Base-by-base conservation (phyloP, 2,329 filamentous ascomycete genomes). In the Aspergillus niger region DNA sequence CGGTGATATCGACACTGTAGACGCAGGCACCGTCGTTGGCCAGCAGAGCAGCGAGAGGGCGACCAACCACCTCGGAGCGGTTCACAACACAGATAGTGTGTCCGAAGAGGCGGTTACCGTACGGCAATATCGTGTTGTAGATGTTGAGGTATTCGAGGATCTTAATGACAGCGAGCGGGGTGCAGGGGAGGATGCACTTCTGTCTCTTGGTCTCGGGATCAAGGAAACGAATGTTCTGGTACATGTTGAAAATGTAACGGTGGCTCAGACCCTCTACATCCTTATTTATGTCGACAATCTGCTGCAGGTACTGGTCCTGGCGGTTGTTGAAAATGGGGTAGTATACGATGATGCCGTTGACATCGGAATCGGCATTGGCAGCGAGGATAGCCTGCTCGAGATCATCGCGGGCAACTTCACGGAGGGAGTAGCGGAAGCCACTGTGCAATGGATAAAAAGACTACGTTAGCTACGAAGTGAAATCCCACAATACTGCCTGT, bases 171-270 rank as follows among this genome's bases (percentile, higher is more conserved):
- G 95, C 95, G 24, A 99, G 85, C 15, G 95, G 95, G 2, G 95
- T 99, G 83, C 95, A 99, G 5, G 95, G 95, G 55, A 99, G 82
- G 67, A 98, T 91, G 52, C 90, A 96, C 82, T 99, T 98, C 76
- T 91, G 91, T 4, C 89, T 89, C 64, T 76, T 72, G 47, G 72
- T 75, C 36, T 74, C 71, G 24, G 88, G 82, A 78, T 99, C 95
- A 59, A 99, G 84, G 81, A 93, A 98, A 66, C 95, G 91, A 70
- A 96, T 87, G 81, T 99, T 99, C 82, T 97, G 91, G 81, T 98
- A 99, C 93, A 99, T 97, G 85, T 99, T 99, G 86, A 94, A 93
- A 73, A 98, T 90, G 80, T 98, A 93, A 74, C 89, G 89, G 79
- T 97, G 94, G 69, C 90, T 92, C 60, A 99, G 86, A 38, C 95